Conservation (phyloP, 768 basidiomycete species). For the Lactarius indigo region DNA sequence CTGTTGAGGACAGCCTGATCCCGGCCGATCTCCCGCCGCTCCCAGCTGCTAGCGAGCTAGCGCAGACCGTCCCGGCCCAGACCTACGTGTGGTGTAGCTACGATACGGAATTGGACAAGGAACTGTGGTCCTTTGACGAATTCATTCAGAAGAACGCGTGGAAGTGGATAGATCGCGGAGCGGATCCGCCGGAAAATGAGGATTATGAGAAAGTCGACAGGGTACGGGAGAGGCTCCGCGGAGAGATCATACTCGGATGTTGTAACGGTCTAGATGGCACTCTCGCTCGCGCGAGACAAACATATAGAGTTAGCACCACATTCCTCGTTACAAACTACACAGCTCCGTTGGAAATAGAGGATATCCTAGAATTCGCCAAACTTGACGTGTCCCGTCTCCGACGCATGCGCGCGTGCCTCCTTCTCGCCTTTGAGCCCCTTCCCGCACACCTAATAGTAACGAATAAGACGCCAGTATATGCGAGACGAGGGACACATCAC, state of each 20-base stretch:
- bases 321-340: background rate
- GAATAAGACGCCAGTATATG: constrained; percentile 8
- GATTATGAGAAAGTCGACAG: constrained; percentile 55
- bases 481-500: too few species aligned
- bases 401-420: constrained; percentile 84
- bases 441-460: constrained; percentile 60
- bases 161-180: constrained; percentile 61
- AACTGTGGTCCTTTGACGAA: constrained; percentile 78
- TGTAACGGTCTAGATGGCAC: background rate
- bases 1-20: constrained; percentile 33
- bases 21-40: constrained; percentile 43
- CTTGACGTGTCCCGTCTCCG: constrained; percentile 75
- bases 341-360: background rate
- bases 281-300: background rate
- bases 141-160: constrained; percentile 74
- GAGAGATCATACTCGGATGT: background rate
- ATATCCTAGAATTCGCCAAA: constrained; percentile 72
- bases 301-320: background rate
- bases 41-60: constrained; percentile 36
- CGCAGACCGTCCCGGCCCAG: constrained; percentile 45
- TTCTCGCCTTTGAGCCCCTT: constrained; percentile 91
- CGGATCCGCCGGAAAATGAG: constrained; percentile 33
- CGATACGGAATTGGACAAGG: constrained; percentile 44
- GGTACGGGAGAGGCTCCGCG: constrained; percentile 31
- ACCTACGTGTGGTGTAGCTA: constrained; percentile 68